A percentile compares a stretch with the other conserved stretches of the same genome.
These are phyloP conservation scores for Aspergillus sp. DNA, from an alignment of 2,329 filamentous ascomycete genomes.

Conservation along the genomic window DNA sequence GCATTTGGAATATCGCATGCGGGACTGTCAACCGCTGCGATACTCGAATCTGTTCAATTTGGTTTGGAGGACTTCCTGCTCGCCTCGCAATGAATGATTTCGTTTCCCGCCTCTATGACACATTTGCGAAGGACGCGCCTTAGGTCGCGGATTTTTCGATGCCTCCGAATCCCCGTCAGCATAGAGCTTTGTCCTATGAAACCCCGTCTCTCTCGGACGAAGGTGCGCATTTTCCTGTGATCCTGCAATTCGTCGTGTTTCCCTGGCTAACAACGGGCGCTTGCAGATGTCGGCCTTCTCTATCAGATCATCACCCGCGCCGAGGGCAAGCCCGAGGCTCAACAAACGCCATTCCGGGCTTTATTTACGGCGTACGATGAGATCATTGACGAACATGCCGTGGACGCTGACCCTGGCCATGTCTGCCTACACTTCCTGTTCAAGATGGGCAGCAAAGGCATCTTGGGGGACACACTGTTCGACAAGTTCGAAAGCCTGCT, in stretches of 20 bases:
- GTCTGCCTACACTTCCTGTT: constrained; percentile 73
- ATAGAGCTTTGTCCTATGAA: constrained; percentile 36
- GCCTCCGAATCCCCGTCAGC: constrained; percentile 42
- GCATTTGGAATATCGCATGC: neutral
- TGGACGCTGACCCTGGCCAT: constrained; percentile 66
- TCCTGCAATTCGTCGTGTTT: neutral
- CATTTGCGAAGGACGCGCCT: constrained; percentile 37
- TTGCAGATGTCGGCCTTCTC: constrained; percentile 67
- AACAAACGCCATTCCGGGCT: constrained; percentile 65
- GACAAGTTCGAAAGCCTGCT: constrained; percentile 66
- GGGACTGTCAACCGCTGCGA: constrained; percentile 6
- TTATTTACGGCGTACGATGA: constrained; percentile 76
- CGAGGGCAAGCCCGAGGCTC: constrained; percentile 57
- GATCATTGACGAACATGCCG: constrained; percentile 62
- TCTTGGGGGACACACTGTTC: constrained; percentile 54
- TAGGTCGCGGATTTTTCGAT: constrained; percentile 44
- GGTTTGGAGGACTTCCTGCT: constrained; percentile 1
- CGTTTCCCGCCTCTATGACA: constrained; percentile 35
- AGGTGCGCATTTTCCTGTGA: constrained; percentile 37
- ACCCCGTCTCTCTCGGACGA: constrained; percentile 51
- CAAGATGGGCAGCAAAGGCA: constrained; percentile 59
- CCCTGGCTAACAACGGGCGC: constrained; percentile 1
- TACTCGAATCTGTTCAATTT: constrained; percentile 4
- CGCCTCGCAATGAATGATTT: constrained; percentile 35
- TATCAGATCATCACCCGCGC: constrained; percentile 69